Base-by-base conservation (phyloP, 306 rosid genomes). In the Prunus salicina region DNA sequence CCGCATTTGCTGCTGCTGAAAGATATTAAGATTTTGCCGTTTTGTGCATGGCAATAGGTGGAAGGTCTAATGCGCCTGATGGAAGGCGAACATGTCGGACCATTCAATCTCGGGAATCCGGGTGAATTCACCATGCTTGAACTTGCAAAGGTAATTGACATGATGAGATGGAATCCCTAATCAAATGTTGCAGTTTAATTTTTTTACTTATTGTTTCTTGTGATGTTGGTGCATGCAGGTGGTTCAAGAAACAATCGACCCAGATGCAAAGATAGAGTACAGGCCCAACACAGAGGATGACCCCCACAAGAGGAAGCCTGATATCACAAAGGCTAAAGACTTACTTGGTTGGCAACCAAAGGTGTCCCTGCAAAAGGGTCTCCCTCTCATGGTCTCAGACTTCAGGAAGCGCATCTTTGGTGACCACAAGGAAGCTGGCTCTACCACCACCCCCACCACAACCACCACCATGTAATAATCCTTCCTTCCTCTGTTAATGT, bases 41-140 rank as follows among this genome's bases (percentile, higher is more conserved):
- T 56, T 69, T 73, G 67, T 73, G 77, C 55, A 71, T 46, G 2
- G 60, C 57, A 25, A 74, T 49, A 95, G 99, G 99, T 95, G 79
- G 99, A 95, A 85, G 99, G 99, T 83, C 83, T 95, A 75, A 95
- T 95, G 84, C 90, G 97, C 65, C 93, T 95, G 6, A 95, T 95
- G 99, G 99, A 92, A 87, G 99, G 99, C 65, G 97, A 95, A 84
- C 97, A 95, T 49, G 97, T 92, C 28, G 99, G 99, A 65, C 99
- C 99, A 64, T 95, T 95, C 87, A 95, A 95, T 80, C 97, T 95
- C 2, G 99, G 99, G 30, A 95, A 95, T 45, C 99, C 99, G 0
- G 99, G 99, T 76, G 99, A 95, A 90, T 95, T 95, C 85, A 95
- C 99, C 69, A 95, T 95, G 99, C 97, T 95, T 66, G 97, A 95